Base-by-base conservation (phyloP, 768 basidiomycete genomes). In the Neoboletus subvelutipes region DNA sequence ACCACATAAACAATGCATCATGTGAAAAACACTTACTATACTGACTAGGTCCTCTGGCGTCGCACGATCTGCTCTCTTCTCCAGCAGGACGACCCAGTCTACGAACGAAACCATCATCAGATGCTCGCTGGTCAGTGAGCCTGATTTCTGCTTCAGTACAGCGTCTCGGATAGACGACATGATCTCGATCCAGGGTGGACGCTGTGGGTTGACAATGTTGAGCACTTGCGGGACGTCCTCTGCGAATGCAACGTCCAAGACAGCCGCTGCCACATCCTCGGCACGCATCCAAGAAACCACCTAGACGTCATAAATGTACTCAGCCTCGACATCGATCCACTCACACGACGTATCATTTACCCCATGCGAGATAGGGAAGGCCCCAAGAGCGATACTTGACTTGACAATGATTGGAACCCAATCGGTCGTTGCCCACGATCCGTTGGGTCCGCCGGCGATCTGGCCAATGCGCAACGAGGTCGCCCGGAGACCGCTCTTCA, bases 151-250 rank as follows among this genome's bases (percentile, higher is more conserved):
- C 29, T 67, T 49, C 31, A 62, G 24, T 4, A 69, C 45, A 0
- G 62, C 58, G 18, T 57, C 59, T 29, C 62, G 61, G 18, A 76
- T 54, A 28, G 47, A 54, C 17, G 59, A 39, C 22, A 77, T 64
- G 17, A 75, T 40, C 7, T 46, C 50, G 17, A 56, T 51, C 70
- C 75, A 78, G 2, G 64, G 28, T 12, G 74, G 58, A 2, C 73
- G 71, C 12, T 63, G 66, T 1, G 77, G 76, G 63, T 78, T 75
- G 2, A 75, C 74, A 13, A 78, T 49, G 59, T 79, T 77, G 29
- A 75, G 57, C 5, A 67, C 67, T 24, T 57, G 52, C 2, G 73
- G 70, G 0, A 55, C 55, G 11, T 50, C 45, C 8, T 63, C 51
- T 34, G 61, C 41, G 45, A 75, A 66, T 1, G 70, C 71, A 9